These are phyloP conservation scores for Botrytis paeoniae DNA, from an alignment of 2,329 filamentous ascomycete species.

Conservation along the genomic window DNA sequence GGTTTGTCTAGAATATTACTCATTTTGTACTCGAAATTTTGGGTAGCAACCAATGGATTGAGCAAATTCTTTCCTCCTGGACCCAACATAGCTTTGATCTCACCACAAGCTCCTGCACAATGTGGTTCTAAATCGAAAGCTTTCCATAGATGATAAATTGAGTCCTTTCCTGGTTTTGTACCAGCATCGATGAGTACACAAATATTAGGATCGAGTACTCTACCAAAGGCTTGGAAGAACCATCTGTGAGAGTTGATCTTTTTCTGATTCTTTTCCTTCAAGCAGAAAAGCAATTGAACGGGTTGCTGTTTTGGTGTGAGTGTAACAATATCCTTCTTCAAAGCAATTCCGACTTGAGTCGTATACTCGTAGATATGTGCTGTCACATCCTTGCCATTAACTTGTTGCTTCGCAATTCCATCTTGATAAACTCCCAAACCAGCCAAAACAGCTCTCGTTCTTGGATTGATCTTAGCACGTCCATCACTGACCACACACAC, in stretches of 20 bases:
- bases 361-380: constrained; percentile 99
- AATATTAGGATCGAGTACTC: constrained; percentile 88
- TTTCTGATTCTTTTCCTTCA: constrained; percentile 97
- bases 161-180: constrained; percentile 82
- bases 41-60: constrained; percentile 91
- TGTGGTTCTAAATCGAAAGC: constrained; percentile 97
- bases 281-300: constrained; percentile 95
- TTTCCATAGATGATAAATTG: constrained; percentile 97
- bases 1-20: constrained; percentile 98
- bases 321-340: constrained; percentile 94
- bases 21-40: constrained; percentile 99
- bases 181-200: constrained; percentile 97
- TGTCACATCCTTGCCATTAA: constrained; percentile 93
- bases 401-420: constrained; percentile 96
- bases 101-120: constrained; percentile 92
- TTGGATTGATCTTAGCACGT: constrained; percentile 85
- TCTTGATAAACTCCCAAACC: constrained; percentile 98
- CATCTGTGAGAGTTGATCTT: constrained; percentile 98
- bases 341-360: constrained; percentile 97
- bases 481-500: constrained; percentile 96
- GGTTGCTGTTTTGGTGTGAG: constrained; percentile 98
- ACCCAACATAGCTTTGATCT: constrained; percentile 97
- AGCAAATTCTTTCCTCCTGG: constrained; percentile 77
- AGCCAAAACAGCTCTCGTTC: constrained; percentile 89
- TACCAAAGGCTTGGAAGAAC: constrained; percentile 99